Base-by-base conservation (phyloP, 2,329 filamentous ascomycete species). In the Clarireedia homoeocarpa region DNA sequence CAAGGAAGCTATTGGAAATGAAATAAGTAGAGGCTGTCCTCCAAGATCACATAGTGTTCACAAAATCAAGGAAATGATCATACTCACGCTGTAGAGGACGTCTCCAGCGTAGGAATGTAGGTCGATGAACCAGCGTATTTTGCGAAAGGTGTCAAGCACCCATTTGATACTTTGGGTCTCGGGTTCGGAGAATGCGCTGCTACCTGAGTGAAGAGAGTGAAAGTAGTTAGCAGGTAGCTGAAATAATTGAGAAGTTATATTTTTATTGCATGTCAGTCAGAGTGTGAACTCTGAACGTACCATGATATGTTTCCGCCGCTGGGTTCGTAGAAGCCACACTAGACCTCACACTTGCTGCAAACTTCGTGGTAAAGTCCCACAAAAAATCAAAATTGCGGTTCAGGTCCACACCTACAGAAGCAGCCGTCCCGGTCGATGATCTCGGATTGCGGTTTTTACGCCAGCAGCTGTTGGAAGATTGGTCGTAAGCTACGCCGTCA, bases 321-420 rank as follows among this genome's bases (percentile, higher is more conserved):
- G 51, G 51, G 26, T 65, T 69, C 7, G 67, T 70, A 5, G 75
- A 77, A 23, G 75, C 73, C 2, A 71, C 69, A 20, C 65, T 64
- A 6, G 70, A 63, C 30, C 71, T 66, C 30, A 75, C 76, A 5
- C 61, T 62, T 0, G 67, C 57, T 36, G 70, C 71, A 65, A 78
- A 80, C 48, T 71, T 67, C 5, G 49, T 55, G 34, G 64, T 69
- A 62, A 75, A 78, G 68, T 83, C 74, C 77, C 79, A 83, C 6
- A 81, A 65, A 66, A 80, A 78, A 65, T 81, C 77, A 61, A 81
- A 81, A 70, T 81, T 82, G 52, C 79, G 73, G 67, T 81, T 81
- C 50, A 81, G 69, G 61, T 82, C 79, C 34, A 81, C 70, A 17
- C 77, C 78, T 26, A 76, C 55, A 9, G 69, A 68, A 26, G 58